A percentile compares a stretch with the other conserved stretches of the same genome.
Evolutionary conservation across 2,329 filamentous ascomycete species (phyloP).

Genomic region (Talaromyces sp.): DNA sequence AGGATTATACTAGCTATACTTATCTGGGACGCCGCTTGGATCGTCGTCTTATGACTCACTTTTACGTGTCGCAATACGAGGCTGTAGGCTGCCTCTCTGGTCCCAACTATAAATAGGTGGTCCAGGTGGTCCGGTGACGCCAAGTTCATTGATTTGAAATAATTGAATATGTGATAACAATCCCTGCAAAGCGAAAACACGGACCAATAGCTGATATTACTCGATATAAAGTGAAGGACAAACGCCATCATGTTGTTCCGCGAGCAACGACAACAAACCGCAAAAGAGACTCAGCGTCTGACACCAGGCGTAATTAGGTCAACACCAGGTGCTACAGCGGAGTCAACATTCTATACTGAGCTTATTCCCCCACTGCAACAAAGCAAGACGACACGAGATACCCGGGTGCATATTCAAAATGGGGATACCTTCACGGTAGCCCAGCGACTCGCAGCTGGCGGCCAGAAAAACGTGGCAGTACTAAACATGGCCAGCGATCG

Average conservation of each 20-base stretch:
- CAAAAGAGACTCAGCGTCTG: not conserved
- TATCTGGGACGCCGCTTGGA: not conserved
- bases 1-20: not conserved
- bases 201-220: too few species aligned
- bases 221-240: too few species aligned
- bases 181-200: too few species aligned
- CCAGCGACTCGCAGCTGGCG: not conserved
- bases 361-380: not conserved
- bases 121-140: too few species aligned
- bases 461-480: not conserved
- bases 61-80: not conserved
- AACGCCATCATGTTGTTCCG: not conserved
- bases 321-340: not conserved
- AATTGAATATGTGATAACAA: too few species aligned
- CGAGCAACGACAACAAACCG: not conserved
- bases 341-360: not conserved
- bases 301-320: not conserved
- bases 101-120: too few species aligned
- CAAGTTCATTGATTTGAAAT: too few species aligned
- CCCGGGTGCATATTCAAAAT: not conserved
- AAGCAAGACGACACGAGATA: not conserved
- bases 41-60: not conserved
- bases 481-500: slow-evolving; percentile 40
- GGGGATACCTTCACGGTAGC: not conserved
- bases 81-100: too few species aligned